phyloP scores from a whole-genome alignment of 2,329 filamentous ascomycete genomes.

The Cryphonectria parasitica region DNA sequence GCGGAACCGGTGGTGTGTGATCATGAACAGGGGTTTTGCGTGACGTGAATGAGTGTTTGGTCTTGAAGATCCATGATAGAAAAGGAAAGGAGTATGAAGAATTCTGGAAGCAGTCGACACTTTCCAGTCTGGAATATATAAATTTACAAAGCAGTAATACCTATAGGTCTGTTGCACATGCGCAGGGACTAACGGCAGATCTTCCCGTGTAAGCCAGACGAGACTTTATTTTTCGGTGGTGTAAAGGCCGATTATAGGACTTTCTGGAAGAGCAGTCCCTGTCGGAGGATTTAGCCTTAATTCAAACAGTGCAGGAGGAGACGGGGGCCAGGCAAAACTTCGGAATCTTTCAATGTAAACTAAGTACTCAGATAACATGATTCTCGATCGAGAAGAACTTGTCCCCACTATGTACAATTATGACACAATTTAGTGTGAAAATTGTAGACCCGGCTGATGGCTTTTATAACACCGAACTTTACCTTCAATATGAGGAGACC shows the following conservation, averaged over 20 bases:
- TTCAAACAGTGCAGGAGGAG: background rate
- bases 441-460: background rate
- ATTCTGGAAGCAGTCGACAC: background rate
- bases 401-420: background rate
- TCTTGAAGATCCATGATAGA: background rate
- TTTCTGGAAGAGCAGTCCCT: constrained; percentile 7
- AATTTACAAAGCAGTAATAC: background rate
- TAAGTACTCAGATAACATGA: background rate
- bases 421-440: background rate
- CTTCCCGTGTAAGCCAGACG: constrained; percentile 23
- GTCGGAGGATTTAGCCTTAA: constrained; percentile 24
- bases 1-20: background rate
- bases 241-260: background rate
- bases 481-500: too few relatives aligned
- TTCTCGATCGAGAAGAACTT: background rate
- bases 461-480: too few relatives aligned
- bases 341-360: constrained; percentile 5
- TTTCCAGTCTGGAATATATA: background rate
- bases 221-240: background rate
- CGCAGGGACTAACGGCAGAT: constrained; percentile 19
- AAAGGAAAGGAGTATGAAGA: background rate
- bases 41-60: background rate
- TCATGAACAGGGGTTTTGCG: background rate
- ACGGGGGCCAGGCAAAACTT: constrained; percentile 16
- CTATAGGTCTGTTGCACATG: background rate